A percentile compares a stretch with the other conserved stretches of the same genome.
phyloP scores from a whole-genome alignment of 106 monocot genomes.

The Dendrobium chrysotoxum region DNA sequence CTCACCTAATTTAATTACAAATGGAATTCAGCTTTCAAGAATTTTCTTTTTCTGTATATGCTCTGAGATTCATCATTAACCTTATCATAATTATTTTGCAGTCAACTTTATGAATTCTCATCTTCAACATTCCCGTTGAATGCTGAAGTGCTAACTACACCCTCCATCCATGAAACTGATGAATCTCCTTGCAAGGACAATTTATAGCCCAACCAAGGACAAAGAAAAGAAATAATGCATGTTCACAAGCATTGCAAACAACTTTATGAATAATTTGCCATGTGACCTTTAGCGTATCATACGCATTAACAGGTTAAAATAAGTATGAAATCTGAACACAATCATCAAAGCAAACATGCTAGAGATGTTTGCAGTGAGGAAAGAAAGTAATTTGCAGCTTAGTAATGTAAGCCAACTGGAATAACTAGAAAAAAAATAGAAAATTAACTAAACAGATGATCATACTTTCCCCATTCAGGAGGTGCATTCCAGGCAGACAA shows the following conservation, averaged over 20 bases:
- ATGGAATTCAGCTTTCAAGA: neutral
- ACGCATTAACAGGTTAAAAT: neutral
- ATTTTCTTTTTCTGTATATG: neutral
- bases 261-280: neutral
- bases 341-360: neutral
- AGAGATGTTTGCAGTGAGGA: neutral
- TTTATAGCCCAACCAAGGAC: neutral
- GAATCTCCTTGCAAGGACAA: neutral
- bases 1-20: neutral
- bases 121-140: neutral
- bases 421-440: neutral
- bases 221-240: neutral
- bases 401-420: neutral
- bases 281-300: neutral
- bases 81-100: neutral
- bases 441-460: slow-evolving; percentile 2
- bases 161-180: neutral
- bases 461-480: slow-evolving; percentile 94
- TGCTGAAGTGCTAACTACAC: too few relatives aligned
- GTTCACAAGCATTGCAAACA: neutral
- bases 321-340: neutral
- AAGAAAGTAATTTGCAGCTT: neutral
- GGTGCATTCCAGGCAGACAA: slow-evolving; percentile 96
- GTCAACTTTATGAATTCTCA: neutral
- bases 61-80: neutral